phyloP scores from a whole-genome alignment of 2,329 filamentous ascomycete species.

The Orbilia javanica region DNA sequence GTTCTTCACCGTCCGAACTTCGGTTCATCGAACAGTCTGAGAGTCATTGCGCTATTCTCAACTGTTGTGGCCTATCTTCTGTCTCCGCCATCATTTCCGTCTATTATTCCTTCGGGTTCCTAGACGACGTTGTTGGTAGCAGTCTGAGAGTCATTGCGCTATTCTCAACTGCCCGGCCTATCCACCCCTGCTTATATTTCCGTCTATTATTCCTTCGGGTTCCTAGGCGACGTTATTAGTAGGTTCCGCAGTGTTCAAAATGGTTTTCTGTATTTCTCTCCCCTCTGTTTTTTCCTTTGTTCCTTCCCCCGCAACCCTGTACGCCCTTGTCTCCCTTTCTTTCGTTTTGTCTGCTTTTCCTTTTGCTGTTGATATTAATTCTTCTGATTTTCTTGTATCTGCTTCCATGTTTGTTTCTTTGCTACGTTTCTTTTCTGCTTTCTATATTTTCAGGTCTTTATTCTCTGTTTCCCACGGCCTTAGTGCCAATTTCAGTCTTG shows the following conservation, averaged over 20 bases:
- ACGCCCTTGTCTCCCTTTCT: background rate
- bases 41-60: conserved; percentile 13
- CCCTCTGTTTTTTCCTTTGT: background rate
- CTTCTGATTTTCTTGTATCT: conserved; percentile 4
- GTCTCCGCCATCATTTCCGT: background rate
- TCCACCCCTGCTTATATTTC: background rate
- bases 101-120: background rate
- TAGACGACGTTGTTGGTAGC: background rate
- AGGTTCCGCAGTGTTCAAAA: conserved; percentile 11
- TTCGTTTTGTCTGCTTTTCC: conserved; percentile 7
- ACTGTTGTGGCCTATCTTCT: background rate
- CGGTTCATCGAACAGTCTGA: background rate
- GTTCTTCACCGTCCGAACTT: background rate
- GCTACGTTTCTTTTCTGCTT: conserved; percentile 8
- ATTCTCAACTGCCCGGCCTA: background rate
- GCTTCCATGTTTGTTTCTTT: background rate
- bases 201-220: too few species aligned
- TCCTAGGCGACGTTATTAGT: background rate
- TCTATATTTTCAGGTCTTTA: background rate
- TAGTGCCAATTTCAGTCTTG: conserved; percentile 10
- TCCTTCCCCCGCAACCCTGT: background rate
- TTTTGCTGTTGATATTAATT: background rate
- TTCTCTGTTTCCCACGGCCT: conserved; percentile 11
- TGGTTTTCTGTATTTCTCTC: background rate
- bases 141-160: conserved; percentile 14